These are phyloP conservation scores for Phytophthora brassicae DNA, from an alignment of 352 stramenopile genomes.

Conservation along the genomic window DNA sequence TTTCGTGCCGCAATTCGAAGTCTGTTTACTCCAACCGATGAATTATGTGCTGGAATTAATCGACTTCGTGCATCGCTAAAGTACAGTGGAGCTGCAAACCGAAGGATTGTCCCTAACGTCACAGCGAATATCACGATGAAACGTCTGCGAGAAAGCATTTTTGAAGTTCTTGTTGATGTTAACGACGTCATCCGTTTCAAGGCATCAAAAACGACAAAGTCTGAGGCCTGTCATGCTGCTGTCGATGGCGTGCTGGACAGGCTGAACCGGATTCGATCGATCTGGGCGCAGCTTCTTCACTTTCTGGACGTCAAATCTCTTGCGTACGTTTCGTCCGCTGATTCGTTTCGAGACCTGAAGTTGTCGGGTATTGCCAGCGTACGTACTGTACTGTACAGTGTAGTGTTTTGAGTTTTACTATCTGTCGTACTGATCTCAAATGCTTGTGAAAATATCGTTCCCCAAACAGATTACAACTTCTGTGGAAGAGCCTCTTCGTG, in stretches of 20 bases:
- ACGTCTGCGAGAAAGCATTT: slow-evolving; percentile 52
- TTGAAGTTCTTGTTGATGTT: slow-evolving; percentile 61
- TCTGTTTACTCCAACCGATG: slow-evolving; percentile 69
- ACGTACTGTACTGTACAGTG: too few species aligned
- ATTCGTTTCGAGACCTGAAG: slow-evolving; percentile 64
- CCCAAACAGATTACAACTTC: slow-evolving; percentile 42
- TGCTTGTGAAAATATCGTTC: not conserved
- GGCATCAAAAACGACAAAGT: slow-evolving; percentile 41
- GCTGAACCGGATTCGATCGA: slow-evolving; percentile 48
- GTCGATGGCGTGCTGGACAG: slow-evolving; percentile 60
- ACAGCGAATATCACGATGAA: slow-evolving; percentile 70
- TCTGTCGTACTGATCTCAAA: too few species aligned
- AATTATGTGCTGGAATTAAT: slow-evolving; percentile 62
- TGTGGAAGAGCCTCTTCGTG: slow-evolving; percentile 36
- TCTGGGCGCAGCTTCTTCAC: slow-evolving; percentile 70
- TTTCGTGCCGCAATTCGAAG: slow-evolving; percentile 75
- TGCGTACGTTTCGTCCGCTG: slow-evolving; percentile 40
- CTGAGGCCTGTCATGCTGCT: slow-evolving; percentile 64
- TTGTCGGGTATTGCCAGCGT: slow-evolving; percentile 69
- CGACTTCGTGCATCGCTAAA: slow-evolving; percentile 59
- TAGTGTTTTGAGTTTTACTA: not conserved
- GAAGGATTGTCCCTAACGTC: slow-evolving; percentile 62
- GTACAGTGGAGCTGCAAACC: slow-evolving; percentile 52
- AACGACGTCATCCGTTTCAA: slow-evolving; percentile 66
- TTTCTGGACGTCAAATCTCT: slow-evolving; percentile 75